Evolutionary conservation across 345 rosid species (phyloP), one percentile per base, ranked within the genome.

Genomic region (Citrus cavaleriei): DNA sequence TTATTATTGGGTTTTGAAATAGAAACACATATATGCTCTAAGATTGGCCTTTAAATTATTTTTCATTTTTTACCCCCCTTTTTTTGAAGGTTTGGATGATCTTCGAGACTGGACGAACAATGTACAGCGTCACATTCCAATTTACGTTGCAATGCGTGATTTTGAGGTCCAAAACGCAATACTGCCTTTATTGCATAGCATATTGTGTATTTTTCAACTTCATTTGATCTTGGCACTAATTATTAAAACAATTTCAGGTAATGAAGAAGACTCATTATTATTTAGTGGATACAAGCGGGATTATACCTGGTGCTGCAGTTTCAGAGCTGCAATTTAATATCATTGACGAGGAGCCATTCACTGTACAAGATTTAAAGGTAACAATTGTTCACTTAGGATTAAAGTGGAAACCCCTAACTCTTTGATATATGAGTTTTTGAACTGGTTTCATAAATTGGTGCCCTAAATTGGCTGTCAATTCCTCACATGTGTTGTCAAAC

Each of bases 21-120:
- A 21, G 70, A 74, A 70, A 24, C 35, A 67, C 62, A 69, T 25
- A 51, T 73, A 22, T 70, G 42, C 30, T 81, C 49, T 57, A 81
- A 60, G 16, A 61, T 77, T 76, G 66, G 83, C 58, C 34, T 74
- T 35, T 32, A 42, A 42, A 42, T 42, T 34, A 51, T 51, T 4
- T 51, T 71, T 81, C 78, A 69, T 71, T 28, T 35, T 28, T 62
- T 62, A 9, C 66, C 58, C 78, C 75, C 67, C 59, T 37, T 49
- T 64, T 72, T 75, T 63, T 76, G 71, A 79, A 95, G 98, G 98
- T 83, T 94, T 95, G 71, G 98, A 93, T 80, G 98, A 93, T 91
- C 97, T 95, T 79, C 95, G 95, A 72, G 98, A 95, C 81, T 95
- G 98, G 98, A 95, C 98, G 60, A 95, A 95, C 86, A 93, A 93